A percentile compares a stretch with the other conserved stretches of the same genome.
Conservation (phyloP, 31 red algal species). For the Endocladia muricata region DNA sequence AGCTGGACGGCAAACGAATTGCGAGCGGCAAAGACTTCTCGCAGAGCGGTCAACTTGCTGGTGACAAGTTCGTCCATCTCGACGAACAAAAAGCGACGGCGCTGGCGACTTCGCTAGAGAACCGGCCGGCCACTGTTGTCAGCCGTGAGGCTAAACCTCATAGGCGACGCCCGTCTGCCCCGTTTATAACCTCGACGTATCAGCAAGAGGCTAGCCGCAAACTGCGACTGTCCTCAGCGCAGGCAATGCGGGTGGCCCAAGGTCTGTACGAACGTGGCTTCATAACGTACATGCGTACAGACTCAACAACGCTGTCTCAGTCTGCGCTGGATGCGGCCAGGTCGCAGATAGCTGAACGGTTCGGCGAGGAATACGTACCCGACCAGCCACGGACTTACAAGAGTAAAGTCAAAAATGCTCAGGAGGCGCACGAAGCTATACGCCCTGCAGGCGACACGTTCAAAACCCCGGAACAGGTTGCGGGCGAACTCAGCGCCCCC, state of each 20-base stretch:
- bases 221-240: constrained; percentile 64
- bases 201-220: constrained; percentile 81
- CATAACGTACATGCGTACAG: constrained; percentile 99
- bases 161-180: constrained; percentile 34
- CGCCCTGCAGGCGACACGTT: constrained; percentile 83
- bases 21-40: constrained; percentile 82
- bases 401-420: constrained; percentile 67
- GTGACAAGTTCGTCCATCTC: not conserved
- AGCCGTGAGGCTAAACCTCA: constrained; percentile 14
- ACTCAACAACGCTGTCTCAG: constrained; percentile 68
- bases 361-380: constrained; percentile 53
- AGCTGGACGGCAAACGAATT: constrained; percentile 60
- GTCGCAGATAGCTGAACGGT: constrained; percentile 26
- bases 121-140: constrained; percentile 14
- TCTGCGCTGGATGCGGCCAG: constrained; percentile 64
- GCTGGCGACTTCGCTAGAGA: constrained; percentile 5
- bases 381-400: constrained; percentile 9
- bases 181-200: constrained; percentile 94
- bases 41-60: constrained; percentile 42
- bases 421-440: constrained; percentile 98
- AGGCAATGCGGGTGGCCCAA: constrained; percentile 90
- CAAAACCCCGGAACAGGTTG: constrained; percentile 36
- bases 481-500: constrained; percentile 10
- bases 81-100: not conserved
- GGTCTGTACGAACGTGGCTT: constrained; percentile 86